Evolutionary conservation across 75 land plant genomes (phyloP).

Genomic region (Sequoiadendron giganteum): DNA sequence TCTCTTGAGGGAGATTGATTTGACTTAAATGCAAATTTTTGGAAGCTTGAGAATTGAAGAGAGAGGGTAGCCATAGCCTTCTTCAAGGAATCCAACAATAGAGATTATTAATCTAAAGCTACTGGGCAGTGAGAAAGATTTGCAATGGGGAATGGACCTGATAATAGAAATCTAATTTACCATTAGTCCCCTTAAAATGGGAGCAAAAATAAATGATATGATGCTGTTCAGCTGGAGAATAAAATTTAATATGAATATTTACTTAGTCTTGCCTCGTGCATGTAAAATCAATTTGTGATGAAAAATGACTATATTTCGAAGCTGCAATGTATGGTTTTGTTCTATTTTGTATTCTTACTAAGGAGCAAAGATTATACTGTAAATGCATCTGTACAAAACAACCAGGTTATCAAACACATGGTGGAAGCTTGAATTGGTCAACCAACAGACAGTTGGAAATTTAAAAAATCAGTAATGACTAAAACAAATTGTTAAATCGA

Average conservation of each 20-base stretch:
- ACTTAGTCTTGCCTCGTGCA: background rate
- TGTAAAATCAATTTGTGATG: background rate
- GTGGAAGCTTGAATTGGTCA: background rate
- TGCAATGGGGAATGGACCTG: no score
- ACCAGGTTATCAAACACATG: background rate
- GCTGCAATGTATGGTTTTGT: background rate
- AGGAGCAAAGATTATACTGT: background rate
- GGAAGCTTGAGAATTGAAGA: no score
- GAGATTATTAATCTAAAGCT: background rate
- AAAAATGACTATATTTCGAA: background rate
- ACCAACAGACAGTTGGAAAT: background rate
- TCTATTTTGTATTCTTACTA: background rate
- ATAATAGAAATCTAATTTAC: background rate
- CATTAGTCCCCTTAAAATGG: background rate
- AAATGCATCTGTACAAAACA: background rate
- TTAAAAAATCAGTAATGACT: background rate
- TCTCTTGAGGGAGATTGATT: no score
- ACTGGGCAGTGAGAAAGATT: background rate
- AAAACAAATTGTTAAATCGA: background rate
- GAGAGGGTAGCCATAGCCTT: no score
- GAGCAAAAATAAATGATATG: background rate
- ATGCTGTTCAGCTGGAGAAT: background rate
- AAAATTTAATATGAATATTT: background rate
- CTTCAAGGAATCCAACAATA: no score
- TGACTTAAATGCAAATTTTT: no score